Conservation (phyloP, 129 eudicot genomes). For the Kitagawia praeruptora region DNA sequence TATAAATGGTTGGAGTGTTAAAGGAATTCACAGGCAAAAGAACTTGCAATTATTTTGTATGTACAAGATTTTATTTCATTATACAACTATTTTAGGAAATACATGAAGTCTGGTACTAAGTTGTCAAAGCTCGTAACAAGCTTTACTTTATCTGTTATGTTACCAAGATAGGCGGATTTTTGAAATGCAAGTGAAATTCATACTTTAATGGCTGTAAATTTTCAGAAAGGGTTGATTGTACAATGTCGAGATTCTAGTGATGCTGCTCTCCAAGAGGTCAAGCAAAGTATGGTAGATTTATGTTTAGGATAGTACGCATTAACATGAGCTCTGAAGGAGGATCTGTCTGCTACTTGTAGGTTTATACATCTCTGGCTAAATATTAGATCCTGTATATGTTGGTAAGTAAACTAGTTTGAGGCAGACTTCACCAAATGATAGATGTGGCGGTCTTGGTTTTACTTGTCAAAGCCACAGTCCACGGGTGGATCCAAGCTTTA, state of each 20-base stretch:
- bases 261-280: background rate
- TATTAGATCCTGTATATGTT: background rate
- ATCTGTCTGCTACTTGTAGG: background rate
- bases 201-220: background rate
- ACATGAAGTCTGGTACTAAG: background rate
- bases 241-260: background rate
- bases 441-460: background rate
- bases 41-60: background rate
- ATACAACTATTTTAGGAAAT: background rate
- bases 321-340: background rate
- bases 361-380: background rate
- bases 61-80: background rate
- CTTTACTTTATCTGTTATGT: background rate
- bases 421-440: background rate
- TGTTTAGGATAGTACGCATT: background rate
- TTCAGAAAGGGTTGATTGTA: conserved; percentile 2
- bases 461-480: background rate
- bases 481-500: background rate
- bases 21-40: background rate
- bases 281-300: background rate
- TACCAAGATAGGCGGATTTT: background rate
- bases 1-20: background rate
- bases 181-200: no score
- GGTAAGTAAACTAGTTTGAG: background rate
- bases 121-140: background rate